Conservation (phyloP, 2,329 filamentous ascomycete species). For the Aspergillus quadrilineatus region DNA sequence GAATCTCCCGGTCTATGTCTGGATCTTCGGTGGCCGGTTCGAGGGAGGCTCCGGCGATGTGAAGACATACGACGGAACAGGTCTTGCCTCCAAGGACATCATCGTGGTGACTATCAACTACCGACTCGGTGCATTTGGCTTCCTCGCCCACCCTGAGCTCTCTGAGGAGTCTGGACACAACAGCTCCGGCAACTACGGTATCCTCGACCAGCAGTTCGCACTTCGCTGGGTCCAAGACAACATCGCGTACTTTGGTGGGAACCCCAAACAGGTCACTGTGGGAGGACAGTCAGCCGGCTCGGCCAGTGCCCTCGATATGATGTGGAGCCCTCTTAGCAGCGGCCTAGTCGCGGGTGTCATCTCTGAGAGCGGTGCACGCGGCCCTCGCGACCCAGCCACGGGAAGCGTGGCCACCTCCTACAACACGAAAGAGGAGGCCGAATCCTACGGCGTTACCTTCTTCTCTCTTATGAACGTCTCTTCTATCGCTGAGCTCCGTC, state of each 20-base stretch:
- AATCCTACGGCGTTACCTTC: slow-evolving; percentile 31
- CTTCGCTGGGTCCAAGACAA: slow-evolving; percentile 25
- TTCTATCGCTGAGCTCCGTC: slow-evolving; percentile 42
- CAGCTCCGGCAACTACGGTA: slow-evolving; percentile 30
- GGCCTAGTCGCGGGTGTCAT: slow-evolving; percentile 31
- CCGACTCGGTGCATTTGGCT: slow-evolving; percentile 37
- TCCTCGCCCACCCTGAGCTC: slow-evolving; percentile 27
- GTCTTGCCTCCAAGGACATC: slow-evolving; percentile 23
- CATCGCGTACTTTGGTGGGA: slow-evolving; percentile 25
- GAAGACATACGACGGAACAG: slow-evolving; percentile 23
- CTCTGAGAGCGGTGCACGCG: slow-evolving; percentile 33
- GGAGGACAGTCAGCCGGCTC: slow-evolving; percentile 36
- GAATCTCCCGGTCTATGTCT: slow-evolving; percentile 27
- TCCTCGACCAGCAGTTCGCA: slow-evolving; percentile 27
- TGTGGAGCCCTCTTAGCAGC: slow-evolving; percentile 26
- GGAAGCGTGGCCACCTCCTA: slow-evolving; percentile 28
- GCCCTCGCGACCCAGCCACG: slow-evolving; percentile 29
- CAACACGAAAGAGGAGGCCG: slow-evolving; percentile 24
- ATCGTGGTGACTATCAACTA: slow-evolving; percentile 29
- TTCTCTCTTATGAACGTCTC: slow-evolving; percentile 40
- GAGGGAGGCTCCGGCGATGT: slow-evolving; percentile 19
- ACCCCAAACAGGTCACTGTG: slow-evolving; percentile 26
- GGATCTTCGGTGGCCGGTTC: slow-evolving; percentile 23
- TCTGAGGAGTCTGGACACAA: slow-evolving; percentile 26
- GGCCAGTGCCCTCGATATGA: slow-evolving; percentile 22